These are phyloP conservation scores for Pilaira anomala DNA, from an alignment of 192 early-diverging fungal genomes.

Conservation along the genomic window DNA sequence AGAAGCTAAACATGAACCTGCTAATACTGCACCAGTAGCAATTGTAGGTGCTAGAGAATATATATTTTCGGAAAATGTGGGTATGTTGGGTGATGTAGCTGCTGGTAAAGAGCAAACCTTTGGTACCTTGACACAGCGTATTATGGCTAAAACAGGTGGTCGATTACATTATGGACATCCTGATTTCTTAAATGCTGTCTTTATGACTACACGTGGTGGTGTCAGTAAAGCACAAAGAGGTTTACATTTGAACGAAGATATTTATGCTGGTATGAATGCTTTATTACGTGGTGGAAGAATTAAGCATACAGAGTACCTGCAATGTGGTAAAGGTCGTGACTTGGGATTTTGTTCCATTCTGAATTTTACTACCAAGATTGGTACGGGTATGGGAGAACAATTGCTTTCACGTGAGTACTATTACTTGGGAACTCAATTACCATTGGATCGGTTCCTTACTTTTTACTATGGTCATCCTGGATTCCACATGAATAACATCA, in stretches of 20 bases:
- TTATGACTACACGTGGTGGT: slow-evolving; percentile 71
- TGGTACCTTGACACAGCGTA: slow-evolving; percentile 70
- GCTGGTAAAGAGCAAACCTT: slow-evolving; percentile 77
- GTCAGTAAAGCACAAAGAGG: slow-evolving; percentile 76
- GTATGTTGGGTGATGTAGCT: slow-evolving; percentile 68
- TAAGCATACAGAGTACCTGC: slow-evolving; percentile 76
- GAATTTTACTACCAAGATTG: slow-evolving; percentile 76
- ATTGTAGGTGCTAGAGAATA: slow-evolving; percentile 73
- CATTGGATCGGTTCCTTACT: slow-evolving; percentile 69
- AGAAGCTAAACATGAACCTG: slow-evolving; percentile 35
- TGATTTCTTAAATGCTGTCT: slow-evolving; percentile 72
- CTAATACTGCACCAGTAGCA: slow-evolving; percentile 55
- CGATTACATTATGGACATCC: slow-evolving; percentile 75
- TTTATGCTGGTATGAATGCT: slow-evolving; percentile 77
- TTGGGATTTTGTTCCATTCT: slow-evolving; percentile 72
- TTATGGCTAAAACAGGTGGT: slow-evolving; percentile 68
- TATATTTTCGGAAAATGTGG: slow-evolving; percentile 71
- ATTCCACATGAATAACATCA: slow-evolving; percentile 75
- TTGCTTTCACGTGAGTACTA: slow-evolving; percentile 78
- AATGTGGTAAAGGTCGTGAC: slow-evolving; percentile 77
- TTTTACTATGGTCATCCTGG: slow-evolving; percentile 76
- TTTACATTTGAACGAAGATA: slow-evolving; percentile 78
- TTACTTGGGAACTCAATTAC: slow-evolving; percentile 68
- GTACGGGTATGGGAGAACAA: slow-evolving; percentile 79
- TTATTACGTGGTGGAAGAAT: slow-evolving; percentile 67